phyloP scores from a whole-genome alignment of 805 yeast genomes.

The Teunomyces atbi region DNA sequence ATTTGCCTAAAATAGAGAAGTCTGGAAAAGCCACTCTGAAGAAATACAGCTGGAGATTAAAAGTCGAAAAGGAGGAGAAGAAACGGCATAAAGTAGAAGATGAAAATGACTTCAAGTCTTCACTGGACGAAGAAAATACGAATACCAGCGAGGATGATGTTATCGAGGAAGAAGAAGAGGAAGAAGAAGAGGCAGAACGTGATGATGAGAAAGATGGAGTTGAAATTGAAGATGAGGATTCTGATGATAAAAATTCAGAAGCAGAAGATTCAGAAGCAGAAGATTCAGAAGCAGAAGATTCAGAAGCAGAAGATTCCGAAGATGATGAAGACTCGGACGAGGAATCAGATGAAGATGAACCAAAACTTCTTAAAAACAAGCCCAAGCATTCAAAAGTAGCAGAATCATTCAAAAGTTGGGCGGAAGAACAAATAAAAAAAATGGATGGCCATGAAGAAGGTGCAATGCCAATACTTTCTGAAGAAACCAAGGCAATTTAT shows the following conservation, averaged over 20 bases:
- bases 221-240: conserved; percentile 7
- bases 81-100: conserved; percentile 49
- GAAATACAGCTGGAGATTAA: conserved; percentile 69
- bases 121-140: conserved; percentile 27
- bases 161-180: conserved; percentile 12
- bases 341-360: conserved; percentile 26
- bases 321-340: conserved; percentile 30
- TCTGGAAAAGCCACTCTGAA: conserved; percentile 28
- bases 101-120: conserved; percentile 55
- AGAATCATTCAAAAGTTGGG: conserved; percentile 83
- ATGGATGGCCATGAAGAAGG: conserved; percentile 57
- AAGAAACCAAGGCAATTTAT: conserved; percentile 43
- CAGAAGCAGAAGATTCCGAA: conserved; percentile 30
- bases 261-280: conserved; percentile 32
- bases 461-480: conserved; percentile 46
- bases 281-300: conserved; percentile 27
- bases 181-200: conserved; percentile 17
- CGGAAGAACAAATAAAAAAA: conserved; percentile 65
- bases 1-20: conserved; percentile 48
- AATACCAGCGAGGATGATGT: conserved; percentile 20
- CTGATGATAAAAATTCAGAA: conserved; percentile 21
- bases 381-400: conserved; percentile 46
- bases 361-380: conserved; percentile 36
- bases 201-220: conserved; percentile 5
- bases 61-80: conserved; percentile 38